A percentile compares a stretch with the other conserved stretches of the same genome.
Evolutionary conservation across 2,329 filamentous ascomycete genomes (phyloP).

Genomic region (Simplicillium sp.): DNA sequence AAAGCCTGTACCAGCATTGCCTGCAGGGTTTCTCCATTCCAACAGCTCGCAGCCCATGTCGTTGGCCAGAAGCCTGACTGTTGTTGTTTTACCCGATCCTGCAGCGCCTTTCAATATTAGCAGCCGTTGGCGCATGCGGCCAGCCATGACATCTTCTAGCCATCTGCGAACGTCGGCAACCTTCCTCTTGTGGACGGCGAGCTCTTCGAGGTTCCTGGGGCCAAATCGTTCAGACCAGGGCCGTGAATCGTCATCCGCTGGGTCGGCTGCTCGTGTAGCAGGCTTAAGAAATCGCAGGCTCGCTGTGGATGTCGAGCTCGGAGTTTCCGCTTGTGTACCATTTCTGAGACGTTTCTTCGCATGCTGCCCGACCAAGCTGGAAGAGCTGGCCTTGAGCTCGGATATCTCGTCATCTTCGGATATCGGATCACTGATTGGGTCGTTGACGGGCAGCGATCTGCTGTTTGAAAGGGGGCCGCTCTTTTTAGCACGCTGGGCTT

Average conservation of each 20-base stretch:
- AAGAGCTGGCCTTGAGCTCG: conserved; percentile 36
- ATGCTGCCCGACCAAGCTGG: conserved; percentile 46
- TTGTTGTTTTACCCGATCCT: conserved; percentile 88
- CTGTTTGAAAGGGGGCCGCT: conserved; percentile 19
- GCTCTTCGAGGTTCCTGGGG: conserved; percentile 65
- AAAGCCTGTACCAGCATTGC: conserved; percentile 48
- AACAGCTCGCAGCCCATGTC: conserved; percentile 69
- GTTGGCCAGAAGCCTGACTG: conserved; percentile 66
- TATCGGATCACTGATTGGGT: conserved; percentile 46
- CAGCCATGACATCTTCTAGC: conserved; percentile 65
- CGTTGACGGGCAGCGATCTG: conserved; percentile 26
- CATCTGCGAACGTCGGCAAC: conserved; percentile 76
- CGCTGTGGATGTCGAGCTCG: conserved; percentile 16
- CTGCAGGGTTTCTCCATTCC: conserved; percentile 83
- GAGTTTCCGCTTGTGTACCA: conserved; percentile 12
- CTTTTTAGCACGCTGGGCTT: conserved; percentile 39
- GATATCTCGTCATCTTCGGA: conserved; percentile 51
- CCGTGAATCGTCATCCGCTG: conserved; percentile 45
- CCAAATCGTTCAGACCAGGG: conserved; percentile 87
- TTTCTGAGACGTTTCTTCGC: conserved; percentile 44
- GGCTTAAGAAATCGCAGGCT: conserved; percentile 46
- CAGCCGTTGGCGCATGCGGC: conserved; percentile 58
- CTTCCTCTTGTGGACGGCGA: conserved; percentile 93
- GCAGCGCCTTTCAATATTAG: conserved; percentile 84
- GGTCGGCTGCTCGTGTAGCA: conserved; percentile 17